Conservation (phyloP, 192 early-diverging fungal genomes). For the Dispira parvispora region DNA sequence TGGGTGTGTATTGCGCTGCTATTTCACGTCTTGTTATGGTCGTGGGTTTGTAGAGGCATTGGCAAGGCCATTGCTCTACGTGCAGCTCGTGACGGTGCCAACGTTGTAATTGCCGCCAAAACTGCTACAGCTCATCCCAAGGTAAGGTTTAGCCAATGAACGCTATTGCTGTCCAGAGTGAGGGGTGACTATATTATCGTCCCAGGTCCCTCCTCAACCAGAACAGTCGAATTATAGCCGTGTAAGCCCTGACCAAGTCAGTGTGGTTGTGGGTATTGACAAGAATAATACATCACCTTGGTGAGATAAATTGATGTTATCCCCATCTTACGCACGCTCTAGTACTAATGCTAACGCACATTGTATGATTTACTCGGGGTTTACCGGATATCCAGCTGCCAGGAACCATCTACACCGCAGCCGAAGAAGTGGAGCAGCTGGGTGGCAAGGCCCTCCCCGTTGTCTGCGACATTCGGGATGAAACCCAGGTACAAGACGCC, state of each 20-base stretch:
- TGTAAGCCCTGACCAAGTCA: too few species aligned
- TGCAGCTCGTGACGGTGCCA: slow-evolving; percentile 46
- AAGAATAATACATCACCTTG: too few species aligned
- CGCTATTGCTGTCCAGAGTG: too few species aligned
- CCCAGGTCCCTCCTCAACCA: too few species aligned
- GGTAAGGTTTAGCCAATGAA: slow-evolving; percentile 13
- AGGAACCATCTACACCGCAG: slow-evolving; percentile 69
- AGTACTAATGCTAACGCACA: too few species aligned
- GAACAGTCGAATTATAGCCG: too few species aligned
- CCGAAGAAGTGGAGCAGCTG: slow-evolving; percentile 47
- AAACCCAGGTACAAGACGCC: slow-evolving; percentile 49
- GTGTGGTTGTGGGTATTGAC: too few species aligned
- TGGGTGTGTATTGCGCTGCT: not conserved
- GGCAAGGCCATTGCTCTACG: slow-evolving; percentile 58
- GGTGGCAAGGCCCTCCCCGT: slow-evolving; percentile 63
- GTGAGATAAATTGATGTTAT: too few species aligned
- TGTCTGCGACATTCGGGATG: slow-evolving; percentile 70
- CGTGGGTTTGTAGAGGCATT: slow-evolving; percentile 34
- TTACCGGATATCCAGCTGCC: slow-evolving; percentile 31
- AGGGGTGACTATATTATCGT: not conserved
- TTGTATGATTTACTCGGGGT: too few species aligned
- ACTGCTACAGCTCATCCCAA: slow-evolving; percentile 49
- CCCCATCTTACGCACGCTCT: too few species aligned
- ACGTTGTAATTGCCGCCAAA: slow-evolving; percentile 60
- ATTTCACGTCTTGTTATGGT: not conserved